phyloP scores from a whole-genome alignment of 805 yeast species.

The Suhomyces sp. region DNA sequence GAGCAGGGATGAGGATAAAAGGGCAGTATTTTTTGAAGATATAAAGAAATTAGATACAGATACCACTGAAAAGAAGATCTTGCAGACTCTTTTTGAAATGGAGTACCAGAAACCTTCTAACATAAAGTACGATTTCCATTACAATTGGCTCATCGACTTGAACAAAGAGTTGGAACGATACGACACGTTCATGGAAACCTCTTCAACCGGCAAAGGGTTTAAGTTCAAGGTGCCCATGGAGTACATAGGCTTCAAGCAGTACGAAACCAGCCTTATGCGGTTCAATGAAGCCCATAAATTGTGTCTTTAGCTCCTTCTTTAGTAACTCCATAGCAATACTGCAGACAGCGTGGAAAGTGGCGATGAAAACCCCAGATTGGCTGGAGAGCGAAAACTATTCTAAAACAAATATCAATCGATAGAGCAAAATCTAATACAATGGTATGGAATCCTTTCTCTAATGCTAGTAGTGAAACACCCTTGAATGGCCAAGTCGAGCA shows the following conservation, averaged over 20 bases:
- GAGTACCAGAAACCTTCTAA: conserved; percentile 18
- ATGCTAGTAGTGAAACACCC: neutral
- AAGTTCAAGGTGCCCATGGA: conserved; percentile 6
- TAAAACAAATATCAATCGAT: neutral
- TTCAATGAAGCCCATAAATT: conserved; percentile 26
- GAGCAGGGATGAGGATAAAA: conserved; percentile 6
- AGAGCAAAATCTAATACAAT: conserved; percentile 2
- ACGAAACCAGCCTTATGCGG: conserved; percentile 24
- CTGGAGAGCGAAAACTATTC: too few relatives aligned
- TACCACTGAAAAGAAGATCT: conserved; percentile 19
- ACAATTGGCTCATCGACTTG: conserved; percentile 20
- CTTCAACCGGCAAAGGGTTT: conserved; percentile 4
- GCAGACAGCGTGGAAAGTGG: neutral
- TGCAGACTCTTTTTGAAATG: conserved; percentile 24
- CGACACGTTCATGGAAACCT: conserved; percentile 4
- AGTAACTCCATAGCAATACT: neutral
- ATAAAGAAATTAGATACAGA: conserved; percentile 11
- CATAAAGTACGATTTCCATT: conserved; percentile 25
- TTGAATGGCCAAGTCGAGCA: conserved; percentile 22
- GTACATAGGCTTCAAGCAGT: conserved; percentile 22
- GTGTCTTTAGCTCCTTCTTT: conserved; percentile 29
- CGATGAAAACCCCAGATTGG: neutral
- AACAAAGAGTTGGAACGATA: conserved; percentile 4
- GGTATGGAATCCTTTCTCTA: conserved; percentile 17
- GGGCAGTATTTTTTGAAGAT: conserved; percentile 17